These are phyloP conservation scores for Tulasnella sp. DNA, from an alignment of 768 basidiomycete species.

Conservation along the genomic window DNA sequence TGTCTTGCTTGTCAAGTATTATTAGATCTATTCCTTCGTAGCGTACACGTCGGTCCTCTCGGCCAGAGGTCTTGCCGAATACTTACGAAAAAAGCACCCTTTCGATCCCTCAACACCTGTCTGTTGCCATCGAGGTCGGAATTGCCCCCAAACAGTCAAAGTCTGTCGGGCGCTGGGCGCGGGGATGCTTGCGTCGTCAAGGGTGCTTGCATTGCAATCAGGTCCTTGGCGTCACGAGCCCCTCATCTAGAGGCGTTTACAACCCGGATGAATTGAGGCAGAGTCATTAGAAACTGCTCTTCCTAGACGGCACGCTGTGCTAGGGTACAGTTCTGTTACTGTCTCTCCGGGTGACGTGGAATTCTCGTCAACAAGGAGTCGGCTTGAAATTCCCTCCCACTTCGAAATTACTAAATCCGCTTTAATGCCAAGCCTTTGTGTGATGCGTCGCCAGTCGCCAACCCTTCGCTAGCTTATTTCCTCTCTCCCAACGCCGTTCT, in stretches of 20 bases:
- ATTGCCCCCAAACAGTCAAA: background rate
- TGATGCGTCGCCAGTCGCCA: no score
- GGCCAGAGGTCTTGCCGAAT: background rate
- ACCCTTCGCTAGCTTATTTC: background rate
- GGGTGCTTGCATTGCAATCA: background rate
- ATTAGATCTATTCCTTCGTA: no score
- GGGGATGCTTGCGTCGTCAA: background rate
- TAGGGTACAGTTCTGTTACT: background rate
- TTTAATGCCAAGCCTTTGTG: background rate
- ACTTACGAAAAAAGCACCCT: background rate
- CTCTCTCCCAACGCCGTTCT: background rate
- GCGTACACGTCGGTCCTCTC: background rate
- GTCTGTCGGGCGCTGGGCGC: background rate
- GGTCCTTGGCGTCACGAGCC: background rate
- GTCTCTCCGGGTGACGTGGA: background rate
- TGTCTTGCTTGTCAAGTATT: background rate
- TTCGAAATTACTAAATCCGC: no score
- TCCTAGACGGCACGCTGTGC: background rate
- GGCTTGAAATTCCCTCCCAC: background rate
- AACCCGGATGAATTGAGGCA: background rate
- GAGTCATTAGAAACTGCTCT: background rate
- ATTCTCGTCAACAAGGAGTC: background rate
- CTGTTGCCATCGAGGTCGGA: background rate
- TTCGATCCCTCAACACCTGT: background rate
- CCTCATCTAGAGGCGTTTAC: background rate